Percentiles rank a stretch among this genome's conserved stretches.
phyloP scores from a whole-genome alignment of 176 grass and related monocot genomes.

The Chloris gayana region DNA sequence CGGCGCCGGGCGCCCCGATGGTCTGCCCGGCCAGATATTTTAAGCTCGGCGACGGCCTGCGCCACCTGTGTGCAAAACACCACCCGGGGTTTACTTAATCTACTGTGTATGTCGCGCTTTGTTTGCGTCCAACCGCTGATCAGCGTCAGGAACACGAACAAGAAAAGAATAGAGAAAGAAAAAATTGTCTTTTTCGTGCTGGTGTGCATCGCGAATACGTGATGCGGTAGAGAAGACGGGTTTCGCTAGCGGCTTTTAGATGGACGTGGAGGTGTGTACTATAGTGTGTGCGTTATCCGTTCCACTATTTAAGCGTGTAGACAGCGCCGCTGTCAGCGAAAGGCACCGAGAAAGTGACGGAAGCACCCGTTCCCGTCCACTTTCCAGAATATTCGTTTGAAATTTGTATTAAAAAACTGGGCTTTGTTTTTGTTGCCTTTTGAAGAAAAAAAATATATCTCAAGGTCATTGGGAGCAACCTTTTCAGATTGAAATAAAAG shows the following conservation, averaged over 20 bases:
- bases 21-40: background rate
- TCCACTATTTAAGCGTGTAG: background rate
- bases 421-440: too few relatives aligned
- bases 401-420: too few relatives aligned
- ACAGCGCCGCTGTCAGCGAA: background rate
- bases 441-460: too few relatives aligned
- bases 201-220: too few relatives aligned
- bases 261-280: too few relatives aligned
- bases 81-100: background rate
- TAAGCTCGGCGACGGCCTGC: too few relatives aligned
- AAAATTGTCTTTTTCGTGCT: background rate
- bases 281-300: background rate
- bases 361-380: background rate
- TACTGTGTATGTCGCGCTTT: background rate
- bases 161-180: background rate
- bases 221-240: too few relatives aligned
- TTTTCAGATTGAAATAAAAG: too few relatives aligned
- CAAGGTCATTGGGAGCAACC: too few relatives aligned
- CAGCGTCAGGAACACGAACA: background rate
- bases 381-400: background rate
- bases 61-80: background rate
- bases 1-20: too few relatives aligned
- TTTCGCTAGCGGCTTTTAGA: too few relatives aligned
- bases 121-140: too few relatives aligned
- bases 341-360: background rate